Evolutionary conservation across 495 filamentous ascomycete genomes (phyloP), one percentile per base, ranked within the genome.

Genomic region (Xylaria sp.): DNA sequence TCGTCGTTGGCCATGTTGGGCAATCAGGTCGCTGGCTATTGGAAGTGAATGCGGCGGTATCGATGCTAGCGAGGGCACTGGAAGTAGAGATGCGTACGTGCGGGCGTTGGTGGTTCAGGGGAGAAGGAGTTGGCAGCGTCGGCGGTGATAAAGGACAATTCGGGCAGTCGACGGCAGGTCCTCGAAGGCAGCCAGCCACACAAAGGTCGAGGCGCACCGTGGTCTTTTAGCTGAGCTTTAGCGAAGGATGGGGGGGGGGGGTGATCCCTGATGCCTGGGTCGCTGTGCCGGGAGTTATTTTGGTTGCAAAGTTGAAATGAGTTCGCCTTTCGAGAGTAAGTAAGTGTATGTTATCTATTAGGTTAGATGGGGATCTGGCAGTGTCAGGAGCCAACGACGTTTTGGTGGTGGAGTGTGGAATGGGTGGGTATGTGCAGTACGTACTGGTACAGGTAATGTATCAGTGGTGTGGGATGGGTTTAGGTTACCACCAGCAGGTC

Each of bases 1-100:
- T 99, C 97, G 86, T 99, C 97, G 90, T 99, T 99, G 77, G 97
- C 97, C 97, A 99, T 99, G 81, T 73, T 79, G 77, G 77, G 73
- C 73, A 69, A 73, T 77, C 31, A 62, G 44, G 21, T 59, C 44
- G 50, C 37, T 63, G 12, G 12, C 43, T 66, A 19, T 15, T 1
- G 11, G 44, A 29, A 15, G 43, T 12, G 41, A 50, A 52, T 46
- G 61, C 46, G 57, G 33, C 14, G 14, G 50, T 61, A 37, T 68
- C 24, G 44, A 68, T 50, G 61, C 40, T 50, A 5, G 50, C 52
- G 50, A n/a, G 9, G 33, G 58, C 19, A 29, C 31, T 19, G 0
- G 24, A 17, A 17, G 61, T 62, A 21, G 17, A 15, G 19, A 50
- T 55, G 61, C 40, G 70, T 33, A 48, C 50, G 70, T 43, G 55